Conservation (phyloP, 2,329 filamentous ascomycete genomes). For the Colletotrichum sp. region DNA sequence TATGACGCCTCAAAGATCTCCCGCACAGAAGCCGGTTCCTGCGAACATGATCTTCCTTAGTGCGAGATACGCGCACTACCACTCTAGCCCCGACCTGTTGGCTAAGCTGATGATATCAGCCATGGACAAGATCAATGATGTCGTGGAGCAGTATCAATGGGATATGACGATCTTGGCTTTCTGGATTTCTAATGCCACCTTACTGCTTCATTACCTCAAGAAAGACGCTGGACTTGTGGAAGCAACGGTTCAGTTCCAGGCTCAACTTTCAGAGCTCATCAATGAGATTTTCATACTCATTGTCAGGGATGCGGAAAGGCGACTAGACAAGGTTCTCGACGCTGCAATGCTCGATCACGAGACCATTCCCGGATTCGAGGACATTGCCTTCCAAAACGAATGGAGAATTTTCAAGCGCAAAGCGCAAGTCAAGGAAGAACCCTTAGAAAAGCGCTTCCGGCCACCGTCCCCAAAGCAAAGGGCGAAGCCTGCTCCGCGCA, state of each 20-base stretch:
- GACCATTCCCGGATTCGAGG: constrained; percentile 96
- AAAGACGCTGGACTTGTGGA: constrained; percentile 53
- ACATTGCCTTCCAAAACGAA: constrained; percentile 96
- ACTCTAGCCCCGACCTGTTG: constrained; percentile 85
- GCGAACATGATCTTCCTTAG: constrained; percentile 97
- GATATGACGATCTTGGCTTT: constrained; percentile 99
- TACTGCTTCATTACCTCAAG: constrained; percentile 95
- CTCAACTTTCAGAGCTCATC: constrained; percentile 90
- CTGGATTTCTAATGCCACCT: constrained; percentile 96
- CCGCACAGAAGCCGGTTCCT: constrained; percentile 96
- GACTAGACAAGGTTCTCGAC: constrained; percentile 95
- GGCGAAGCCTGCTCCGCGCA: constrained; percentile 90
- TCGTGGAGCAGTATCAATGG: constrained; percentile 96
- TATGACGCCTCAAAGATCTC: constrained; percentile 95
- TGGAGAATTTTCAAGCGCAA: constrained; percentile 98
- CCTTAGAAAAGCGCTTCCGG: constrained; percentile 86
- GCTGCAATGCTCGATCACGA: constrained; percentile 96
- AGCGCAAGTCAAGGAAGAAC: constrained; percentile 87
- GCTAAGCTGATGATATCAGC: constrained; percentile 81
- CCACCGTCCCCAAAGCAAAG: constrained; percentile 93
- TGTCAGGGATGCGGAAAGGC: constrained; percentile 91
- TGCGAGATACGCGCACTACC: constrained; percentile 95
- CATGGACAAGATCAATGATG: constrained; percentile 95
- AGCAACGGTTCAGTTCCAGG: constrained; percentile 72
- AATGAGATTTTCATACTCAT: constrained; percentile 99